Evolutionary conservation across 805 yeast species (phyloP), one percentile per base, ranked within the genome.

Genomic region (Ogataea haglerorum): DNA sequence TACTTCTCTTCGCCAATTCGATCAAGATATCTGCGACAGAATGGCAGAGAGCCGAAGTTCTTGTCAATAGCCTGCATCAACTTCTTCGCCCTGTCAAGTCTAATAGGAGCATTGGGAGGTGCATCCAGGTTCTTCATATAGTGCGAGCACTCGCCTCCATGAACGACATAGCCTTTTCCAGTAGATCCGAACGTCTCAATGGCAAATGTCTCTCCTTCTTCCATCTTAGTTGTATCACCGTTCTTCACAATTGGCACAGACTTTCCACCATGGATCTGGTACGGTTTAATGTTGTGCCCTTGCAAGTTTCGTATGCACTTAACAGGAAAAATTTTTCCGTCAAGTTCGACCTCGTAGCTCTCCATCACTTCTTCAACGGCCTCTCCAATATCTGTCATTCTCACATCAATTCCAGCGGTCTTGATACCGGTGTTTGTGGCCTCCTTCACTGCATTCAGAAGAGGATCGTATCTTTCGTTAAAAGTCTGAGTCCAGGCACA

Each of bases 111-210:
- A 54, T 56, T 61, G 16, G 68, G 65, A 22, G 76, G 71, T 12
- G 70, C 70, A 30, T 72, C 82, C 21, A 64, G 58, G 53, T 70
- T 77, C 57, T 77, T 72, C 23, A 95, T 89, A 59, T 93, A 93
- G 67, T 93, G 99, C 10, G 97, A 89, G 55, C 91, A 84, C 65
- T 93, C 99, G 33, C 99, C 99, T 46, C 80, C 83, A 6, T 80
- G 69, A 34, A 82, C 68, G 25, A 93, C 98, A 53, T 82, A 83
- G 26, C 98, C 99, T 44, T 84, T 77, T 47, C 99, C 99, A 2
- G 99, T 93, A 31, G 96, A 78, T 10, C 99, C 99, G 58, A 93
- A 93, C 3, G 99, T 93, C 68, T 93, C 99, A 58, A 93, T 91
- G 46, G 99, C 99, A 71, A 87, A 91, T 2, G 88, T 82, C 64